Evolutionary conservation across 768 basidiomycete species (phyloP), one percentile per base, ranked within the genome.

Genomic region (Boletus sp.): DNA sequence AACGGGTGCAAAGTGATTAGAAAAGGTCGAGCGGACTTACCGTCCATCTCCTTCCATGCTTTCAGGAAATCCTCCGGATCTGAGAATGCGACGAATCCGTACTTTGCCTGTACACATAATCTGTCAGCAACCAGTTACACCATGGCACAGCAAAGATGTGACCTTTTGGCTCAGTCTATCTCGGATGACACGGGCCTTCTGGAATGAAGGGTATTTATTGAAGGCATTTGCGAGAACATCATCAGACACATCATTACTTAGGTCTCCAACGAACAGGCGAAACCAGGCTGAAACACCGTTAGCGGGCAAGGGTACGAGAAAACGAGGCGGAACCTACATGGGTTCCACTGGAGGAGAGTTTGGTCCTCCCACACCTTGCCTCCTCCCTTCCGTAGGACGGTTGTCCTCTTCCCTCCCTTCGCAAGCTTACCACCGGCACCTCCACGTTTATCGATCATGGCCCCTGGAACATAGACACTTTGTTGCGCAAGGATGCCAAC

Each of bases 41-140:
- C 96, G 71, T 98, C 94, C 95, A 97, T 98, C 71, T 98, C 95
- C 70, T 98, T 98, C 96, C 96, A 99, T 17, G 96, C 96, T 68
- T 85, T 95, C 53, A 99, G 70, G 71, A 98, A 98, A 70, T 99
- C 97, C 73, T 99, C 97, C 0, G 97, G 97, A 66, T 98, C 97
- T 41, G 90, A 92, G 72, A 98, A 99, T 1, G 93, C 93, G 27
- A 98, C 93, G 66, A 99, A 99, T 4, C 95, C 97, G 66, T 87
- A 99, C 70, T 92, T 97, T 0, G 96, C 95, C 93, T 96, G 52
- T 2, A 60, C 21, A 50, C 14, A 41, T 25, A 33, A 58, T 48
- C 5, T 49, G 35, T 50, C 33, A 59, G 56, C 38, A 19, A 58
- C 35, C 23, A 17, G 29, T 21, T 37, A 38, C 19, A 1, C 32